Evolutionary conservation across 345 rosid species (phyloP), one percentile per base, ranked within the genome.

Genomic region (Balakata baccata): DNA sequence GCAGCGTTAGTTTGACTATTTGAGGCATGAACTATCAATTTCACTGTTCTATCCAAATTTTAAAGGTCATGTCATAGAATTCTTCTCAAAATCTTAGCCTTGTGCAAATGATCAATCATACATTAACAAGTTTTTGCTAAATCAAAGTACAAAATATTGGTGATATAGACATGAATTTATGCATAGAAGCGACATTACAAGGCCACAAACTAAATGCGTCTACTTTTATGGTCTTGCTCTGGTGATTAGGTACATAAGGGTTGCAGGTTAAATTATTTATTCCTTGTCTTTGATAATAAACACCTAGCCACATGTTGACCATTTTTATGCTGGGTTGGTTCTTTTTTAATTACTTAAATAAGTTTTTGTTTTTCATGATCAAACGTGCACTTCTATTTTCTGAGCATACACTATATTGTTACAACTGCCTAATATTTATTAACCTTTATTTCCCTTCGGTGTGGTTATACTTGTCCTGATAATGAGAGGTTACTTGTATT

Each of bases 321-420:
- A 60, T 66, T 25, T 23, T 20, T 72, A 68, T 52, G 71, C 9
- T 29, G 16, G 38, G 53, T 23, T 5, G 51, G 78, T 80, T 11
- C 74, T n/a, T n/a, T n/a, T n/a, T n/a, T n/a, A n/a, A n/a, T n/a
- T n/a, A n/a, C n/a, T n/a, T n/a, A n/a, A n/a, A n/a, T n/a, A n/a
- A n/a, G n/a, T n/a, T n/a, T n/a, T n/a, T n/a, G n/a, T n/a, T n/a
- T n/a, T n/a, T n/a, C n/a, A n/a, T n/a, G n/a, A n/a, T 43, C 46
- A 1, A 4, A 43, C 46, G 8, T 66, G 57, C 18, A 11, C 23
- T 25, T 37, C 14, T 3, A 16, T 38, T 54, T 16, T 45, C 60
- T 68, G 60, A 34, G 34, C 52, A 11, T 5, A 66, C 10, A 11
- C 25, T 17, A n/a, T 6, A 1, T 52, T 51, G n/a, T 37, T 4